Percentiles rank a stretch among this genome's conserved stretches.
These are phyloP conservation scores for Canavalia gladiata DNA, from an alignment of 306 rosid genomes.

Conservation along the genomic window DNA sequence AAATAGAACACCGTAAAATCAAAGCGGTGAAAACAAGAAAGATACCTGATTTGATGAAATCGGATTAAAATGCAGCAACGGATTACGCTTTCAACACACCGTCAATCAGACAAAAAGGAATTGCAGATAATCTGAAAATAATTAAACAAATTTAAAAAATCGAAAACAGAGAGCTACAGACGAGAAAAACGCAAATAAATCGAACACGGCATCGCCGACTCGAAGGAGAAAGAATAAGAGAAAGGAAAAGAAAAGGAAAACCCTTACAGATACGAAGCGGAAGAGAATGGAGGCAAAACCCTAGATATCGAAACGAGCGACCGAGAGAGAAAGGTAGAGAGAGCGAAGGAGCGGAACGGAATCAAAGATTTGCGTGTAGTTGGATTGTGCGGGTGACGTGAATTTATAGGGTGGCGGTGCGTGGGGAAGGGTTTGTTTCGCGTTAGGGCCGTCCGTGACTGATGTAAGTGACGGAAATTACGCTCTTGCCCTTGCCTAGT, in stretches of 20 bases:
- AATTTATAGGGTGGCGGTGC: constrained; percentile 47
- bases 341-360: background rate
- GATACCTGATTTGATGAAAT: constrained; percentile 39
- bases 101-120: constrained; percentile 6
- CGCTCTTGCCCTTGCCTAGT: constrained; percentile 45
- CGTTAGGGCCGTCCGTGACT: constrained; percentile 37
- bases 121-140: constrained; percentile 5
- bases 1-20: background rate
- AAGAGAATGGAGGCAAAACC: background rate
- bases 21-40: background rate
- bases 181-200: background rate
- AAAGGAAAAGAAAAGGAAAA: too few species aligned
- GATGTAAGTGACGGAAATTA: background rate
- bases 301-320: background rate
- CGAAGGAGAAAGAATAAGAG: background rate
- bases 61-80: background rate
- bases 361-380: background rate
- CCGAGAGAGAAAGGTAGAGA: background rate
- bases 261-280: constrained; percentile 25
- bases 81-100: constrained; percentile 3
- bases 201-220: background rate
- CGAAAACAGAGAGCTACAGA: background rate
- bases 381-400: background rate
- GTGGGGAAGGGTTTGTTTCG: constrained; percentile 29
- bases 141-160: background rate